Evolutionary conservation across 805 yeast genomes (phyloP), one percentile per base, ranked within the genome.

Genomic region (Teunomyces aglyptinius): DNA sequence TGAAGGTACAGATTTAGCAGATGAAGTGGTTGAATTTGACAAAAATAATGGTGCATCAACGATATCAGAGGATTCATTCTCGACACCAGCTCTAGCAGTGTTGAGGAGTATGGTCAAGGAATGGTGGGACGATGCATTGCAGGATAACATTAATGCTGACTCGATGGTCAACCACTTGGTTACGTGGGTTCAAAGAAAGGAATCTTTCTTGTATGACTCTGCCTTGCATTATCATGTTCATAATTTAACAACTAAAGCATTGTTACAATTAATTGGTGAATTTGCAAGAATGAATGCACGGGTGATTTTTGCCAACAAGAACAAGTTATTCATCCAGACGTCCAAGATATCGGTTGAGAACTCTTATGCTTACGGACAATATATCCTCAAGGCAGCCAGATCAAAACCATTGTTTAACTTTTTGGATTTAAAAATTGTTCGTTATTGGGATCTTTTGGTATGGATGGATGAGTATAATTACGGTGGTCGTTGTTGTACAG

Each of bases 381-480:
- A 89, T 59, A 73, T 89, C 36, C 76, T 87, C 22, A 85, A 86
- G 53, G 82, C 95, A 1, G 81, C 89, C 2, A 74, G 96, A 57
- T 75, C 89, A 0, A 86, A 83, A 55, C 92, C 96, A 0, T 65
- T 90, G 53, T 94, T 94, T 69, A 82, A 85, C 54, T 90, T 82
- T 61, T 68, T 94, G 54, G 97, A 91, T 54, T 66, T 94, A 52
- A 68, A 71, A 16, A 84, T 92, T 35, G 76, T 73, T 10, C 82
- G 81, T 57, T 90, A 88, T 60, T 94, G 99, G 99, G 97, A 94
- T 62, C 59, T 85, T n/a, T 69, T 94, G 52, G 69, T 94, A 2
- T 95, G 97, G 98, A 87, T 92, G 96, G 97, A 94, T 61, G 83
- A 85, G 55, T 81, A 80, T 57, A 94, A 94, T 59, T 90, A 76